A percentile compares a stretch with the other conserved stretches of the same genome.
Conservation (phyloP, 2,329 filamentous ascomycete species). For the Alternaria hordeiaustralica region DNA sequence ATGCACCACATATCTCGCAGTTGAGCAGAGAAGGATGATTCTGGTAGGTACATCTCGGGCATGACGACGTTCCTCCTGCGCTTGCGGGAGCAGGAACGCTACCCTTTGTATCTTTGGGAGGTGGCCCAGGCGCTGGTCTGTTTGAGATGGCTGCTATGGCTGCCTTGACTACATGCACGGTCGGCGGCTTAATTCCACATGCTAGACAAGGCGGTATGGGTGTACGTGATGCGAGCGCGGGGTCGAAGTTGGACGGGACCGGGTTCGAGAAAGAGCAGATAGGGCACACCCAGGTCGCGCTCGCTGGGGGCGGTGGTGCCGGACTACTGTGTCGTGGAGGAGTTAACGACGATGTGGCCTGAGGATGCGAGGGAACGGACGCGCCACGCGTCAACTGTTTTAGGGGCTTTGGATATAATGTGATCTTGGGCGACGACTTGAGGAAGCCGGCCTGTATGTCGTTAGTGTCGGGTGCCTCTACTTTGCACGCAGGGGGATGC, state of each 20-base stretch:
- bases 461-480: slow-evolving; percentile 16
- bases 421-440: slow-evolving; percentile 94
- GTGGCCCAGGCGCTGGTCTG: slow-evolving; percentile 49
- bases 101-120: slow-evolving; percentile 50
- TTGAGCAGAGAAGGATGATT: slow-evolving; percentile 86
- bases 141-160: slow-evolving; percentile 77
- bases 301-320: slow-evolving; percentile 58
- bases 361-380: slow-evolving; percentile 51
- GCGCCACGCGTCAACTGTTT: slow-evolving; percentile 68
- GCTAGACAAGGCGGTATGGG: slow-evolving; percentile 85
- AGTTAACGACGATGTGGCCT: slow-evolving; percentile 34
- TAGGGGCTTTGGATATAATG: slow-evolving; percentile 79
- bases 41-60: slow-evolving; percentile 89
- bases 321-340: slow-evolving; percentile 46
- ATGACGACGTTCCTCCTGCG: slow-evolving; percentile 51
- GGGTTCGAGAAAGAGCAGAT: slow-evolving; percentile 96
- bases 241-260: slow-evolving; percentile 92
- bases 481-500: background rate
- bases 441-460: slow-evolving; percentile 77
- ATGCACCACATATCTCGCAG: slow-evolving; percentile 90
- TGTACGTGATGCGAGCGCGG: slow-evolving; percentile 77
- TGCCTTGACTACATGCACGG: slow-evolving; percentile 84
- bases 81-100: slow-evolving; percentile 12
- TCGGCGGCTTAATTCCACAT: slow-evolving; percentile 90
- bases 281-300: slow-evolving; percentile 90